Conservation (phyloP, 1,284 basidiomycete species). For the Ceratobasidium theobromae region DNA sequence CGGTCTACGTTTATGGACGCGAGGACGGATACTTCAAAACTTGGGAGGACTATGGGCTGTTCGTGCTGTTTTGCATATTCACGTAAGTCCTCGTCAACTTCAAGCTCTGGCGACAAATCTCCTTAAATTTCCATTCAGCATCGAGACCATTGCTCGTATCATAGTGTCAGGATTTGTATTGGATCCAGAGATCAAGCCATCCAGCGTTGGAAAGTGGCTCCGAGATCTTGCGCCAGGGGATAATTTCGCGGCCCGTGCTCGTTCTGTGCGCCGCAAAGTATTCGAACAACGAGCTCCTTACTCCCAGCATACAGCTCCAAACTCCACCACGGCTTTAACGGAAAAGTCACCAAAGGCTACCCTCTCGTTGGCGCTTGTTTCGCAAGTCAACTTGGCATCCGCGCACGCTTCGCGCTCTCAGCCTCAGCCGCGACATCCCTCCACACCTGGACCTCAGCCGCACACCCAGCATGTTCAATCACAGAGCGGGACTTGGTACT, state of each 20-base stretch:
- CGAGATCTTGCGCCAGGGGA: constrained; percentile 28
- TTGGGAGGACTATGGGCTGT: constrained; percentile 87
- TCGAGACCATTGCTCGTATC: constrained; percentile 88
- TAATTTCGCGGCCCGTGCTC: constrained; percentile 25
- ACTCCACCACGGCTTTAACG: constrained; percentile 3
- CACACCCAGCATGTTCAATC: constrained; percentile 29
- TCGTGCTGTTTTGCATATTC: constrained; percentile 82
- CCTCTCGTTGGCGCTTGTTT: constrained; percentile 14
- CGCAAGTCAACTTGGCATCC: constrained; percentile 9
- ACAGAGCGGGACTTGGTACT: constrained; percentile 8
- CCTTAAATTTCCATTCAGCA: constrained; percentile 46
- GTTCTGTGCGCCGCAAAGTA: constrained; percentile 23
- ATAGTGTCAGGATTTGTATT: constrained; percentile 89
- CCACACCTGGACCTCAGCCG: constrained; percentile 25
- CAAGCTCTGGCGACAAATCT: constrained; percentile 7
- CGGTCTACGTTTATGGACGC: constrained; percentile 50
- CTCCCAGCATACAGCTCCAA: not conserved
- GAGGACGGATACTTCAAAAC: constrained; percentile 74
- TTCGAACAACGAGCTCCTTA: constrained; percentile 28
- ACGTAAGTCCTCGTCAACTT: constrained; percentile 61
- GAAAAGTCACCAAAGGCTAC: constrained; percentile 11
- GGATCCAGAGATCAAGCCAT: constrained; percentile 70
- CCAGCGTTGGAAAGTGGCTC: constrained; percentile 24
- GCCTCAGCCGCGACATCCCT: not conserved
- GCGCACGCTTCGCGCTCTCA: constrained; percentile 22